Conservation (phyloP, 768 basidiomycete genomes). For the Naganishia onofrii region DNA sequence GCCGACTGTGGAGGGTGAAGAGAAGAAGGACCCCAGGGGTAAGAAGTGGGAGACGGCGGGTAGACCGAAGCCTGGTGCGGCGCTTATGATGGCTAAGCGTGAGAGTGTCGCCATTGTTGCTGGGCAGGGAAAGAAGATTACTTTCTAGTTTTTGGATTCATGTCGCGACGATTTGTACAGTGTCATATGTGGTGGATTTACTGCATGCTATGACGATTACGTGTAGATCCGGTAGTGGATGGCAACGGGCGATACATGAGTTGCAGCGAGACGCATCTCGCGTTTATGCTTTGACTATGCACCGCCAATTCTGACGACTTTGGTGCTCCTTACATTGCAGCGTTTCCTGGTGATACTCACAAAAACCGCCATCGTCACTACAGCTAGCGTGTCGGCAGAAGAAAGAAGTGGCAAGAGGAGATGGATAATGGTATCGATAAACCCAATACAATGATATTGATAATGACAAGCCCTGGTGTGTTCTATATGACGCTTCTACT, state of each 20-base stretch:
- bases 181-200: not conserved
- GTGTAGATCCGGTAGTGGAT: not conserved
- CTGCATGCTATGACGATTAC: not conserved
- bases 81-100: constrained; percentile 55
- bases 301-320: not conserved
- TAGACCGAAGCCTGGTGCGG: constrained; percentile 54
- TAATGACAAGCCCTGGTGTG: not conserved
- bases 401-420: not conserved
- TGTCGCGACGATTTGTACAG: not conserved
- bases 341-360: not conserved
- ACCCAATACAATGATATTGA: constrained; percentile 16
- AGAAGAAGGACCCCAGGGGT: constrained; percentile 42
- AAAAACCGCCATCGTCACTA: not conserved
- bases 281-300: not conserved
- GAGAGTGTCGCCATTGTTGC: constrained; percentile 55
- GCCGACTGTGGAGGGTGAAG: constrained; percentile 26
- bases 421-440: constrained; percentile 7
- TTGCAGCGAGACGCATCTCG: not conserved
- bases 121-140: constrained; percentile 52
- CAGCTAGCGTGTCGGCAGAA: no score
- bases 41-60: constrained; percentile 52
- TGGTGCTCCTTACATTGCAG: not conserved
- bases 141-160: constrained; percentile 48
- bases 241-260: no score
- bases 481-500: not conserved